Evolutionary conservation across 2,329 filamentous ascomycete genomes (phyloP), one percentile per base, ranked within the genome.

Genomic region (Verticillium dahliae): DNA sequence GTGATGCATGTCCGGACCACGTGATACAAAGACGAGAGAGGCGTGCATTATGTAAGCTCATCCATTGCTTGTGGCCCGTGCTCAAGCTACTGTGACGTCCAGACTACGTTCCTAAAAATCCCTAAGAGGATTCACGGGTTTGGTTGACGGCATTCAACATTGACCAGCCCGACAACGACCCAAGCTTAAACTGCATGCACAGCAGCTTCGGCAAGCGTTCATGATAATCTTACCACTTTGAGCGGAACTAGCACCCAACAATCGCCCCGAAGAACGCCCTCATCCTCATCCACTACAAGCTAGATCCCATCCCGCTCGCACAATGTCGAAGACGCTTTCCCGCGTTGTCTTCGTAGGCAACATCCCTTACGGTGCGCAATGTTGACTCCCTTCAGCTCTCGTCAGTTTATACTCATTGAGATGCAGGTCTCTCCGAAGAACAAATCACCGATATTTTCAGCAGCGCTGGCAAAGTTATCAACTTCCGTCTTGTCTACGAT

Each of bases 391-490:
- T 10, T n/a, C 15, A 22, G 18, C 22, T 33, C 6, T 31, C 6
- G 57, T n/a, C 38, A 22, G n/a, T 45, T 56, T 35, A 18, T 34
- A 6, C 38, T 45, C 56, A 58, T 7, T 41, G 38, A 6, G 31
- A n/a, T 27, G 31, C 70, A 97, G 93, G 94, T 65, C 87, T 97
- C 66, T 96, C 92, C 35, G 95, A 99, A 78, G 93, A 98, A 74
- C 91, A 97, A 74, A 97, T 99, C 69, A 90, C 89, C 72, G 91
- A 97, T 69, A 96, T 96, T 64, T 96, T 98, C 75, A 91, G 88
- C 72, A 90, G 90, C 66, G 92, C 91, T 60, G 95, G 95, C 62
- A 91, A 93, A 67, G 94, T 98, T 1, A 82, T 96, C 62, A 94
- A 90, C 73, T 98, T 98, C 74, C 87, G 94, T 59, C 84, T 98